These are phyloP conservation scores for Sarcomyxa edulis DNA, from an alignment of 768 basidiomycete genomes.

Conservation along the genomic window DNA sequence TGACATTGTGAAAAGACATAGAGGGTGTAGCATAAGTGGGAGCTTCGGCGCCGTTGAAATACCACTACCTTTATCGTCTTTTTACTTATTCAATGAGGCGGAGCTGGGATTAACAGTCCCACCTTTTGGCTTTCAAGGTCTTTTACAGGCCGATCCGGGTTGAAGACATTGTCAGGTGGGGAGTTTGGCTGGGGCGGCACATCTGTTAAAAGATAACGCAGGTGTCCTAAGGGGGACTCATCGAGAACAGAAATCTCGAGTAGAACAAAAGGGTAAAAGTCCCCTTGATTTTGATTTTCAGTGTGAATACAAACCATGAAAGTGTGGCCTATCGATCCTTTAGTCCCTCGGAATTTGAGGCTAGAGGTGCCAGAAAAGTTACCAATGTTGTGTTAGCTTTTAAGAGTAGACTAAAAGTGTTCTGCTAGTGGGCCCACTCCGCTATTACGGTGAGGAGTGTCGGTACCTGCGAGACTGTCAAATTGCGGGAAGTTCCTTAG, in stretches of 20 bases:
- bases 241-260: slow-evolving; percentile 76
- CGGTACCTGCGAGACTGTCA: too few relatives aligned
- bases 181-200: slow-evolving; percentile 81
- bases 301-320: slow-evolving; percentile 79
- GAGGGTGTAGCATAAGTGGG: slow-evolving; percentile 80
- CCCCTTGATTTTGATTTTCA: slow-evolving; percentile 80
- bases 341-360: slow-evolving; percentile 74
- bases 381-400: too few relatives aligned
- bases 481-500: too few relatives aligned
- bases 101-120: slow-evolving; percentile 65
- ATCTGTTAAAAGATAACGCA: slow-evolving; percentile 79
- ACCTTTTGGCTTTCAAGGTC: slow-evolving; percentile 70
- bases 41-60: slow-evolving; percentile 75
- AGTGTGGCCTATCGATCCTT: slow-evolving; percentile 83
- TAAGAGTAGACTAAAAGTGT: too few relatives aligned
- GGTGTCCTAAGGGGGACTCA: slow-evolving; percentile 78
- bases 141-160: slow-evolving; percentile 61
- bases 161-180: slow-evolving; percentile 77
- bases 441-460: too few relatives aligned
- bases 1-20: slow-evolving; percentile 83
- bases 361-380: slow-evolving; percentile 79
- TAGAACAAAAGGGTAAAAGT: slow-evolving; percentile 80
- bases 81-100: slow-evolving; percentile 77
- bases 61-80: slow-evolving; percentile 79
- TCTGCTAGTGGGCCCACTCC: too few relatives aligned